These are phyloP conservation scores for Spathaspora girioi DNA, from an alignment of 805 yeast species.

Conservation along the genomic window DNA sequence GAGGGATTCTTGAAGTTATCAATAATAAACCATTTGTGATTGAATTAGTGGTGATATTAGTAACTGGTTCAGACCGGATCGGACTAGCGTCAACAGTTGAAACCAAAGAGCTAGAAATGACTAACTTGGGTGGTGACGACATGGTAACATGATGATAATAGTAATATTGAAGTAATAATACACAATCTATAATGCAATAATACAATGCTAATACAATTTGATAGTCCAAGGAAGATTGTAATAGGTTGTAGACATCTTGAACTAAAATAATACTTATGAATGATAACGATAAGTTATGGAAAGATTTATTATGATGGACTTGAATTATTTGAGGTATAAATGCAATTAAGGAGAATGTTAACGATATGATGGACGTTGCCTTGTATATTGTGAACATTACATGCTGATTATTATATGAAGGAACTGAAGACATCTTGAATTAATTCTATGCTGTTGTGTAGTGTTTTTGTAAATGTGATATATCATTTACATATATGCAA, in stretches of 20 bases:
- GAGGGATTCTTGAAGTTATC: slow-evolving; percentile 32
- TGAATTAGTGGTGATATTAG: slow-evolving; percentile 5
- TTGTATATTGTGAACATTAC: slow-evolving; percentile 8
- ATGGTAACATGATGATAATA: slow-evolving; percentile 44
- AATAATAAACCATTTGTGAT: slow-evolving; percentile 19
- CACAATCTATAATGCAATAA: slow-evolving; percentile 67
- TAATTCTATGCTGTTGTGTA: too few species aligned
- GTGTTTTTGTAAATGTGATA: too few species aligned
- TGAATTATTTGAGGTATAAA: slow-evolving; percentile 63
- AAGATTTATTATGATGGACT: not conserved
- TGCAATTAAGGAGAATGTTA: slow-evolving; percentile 65
- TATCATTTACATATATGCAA: too few species aligned
- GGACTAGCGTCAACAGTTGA: not conserved
- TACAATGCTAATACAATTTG: slow-evolving; percentile 71
- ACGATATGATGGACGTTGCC: slow-evolving; percentile 26
- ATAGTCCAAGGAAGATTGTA: slow-evolving; percentile 55
- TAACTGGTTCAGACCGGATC: not conserved
- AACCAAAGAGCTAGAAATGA: not conserved
- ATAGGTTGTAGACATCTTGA: not conserved
- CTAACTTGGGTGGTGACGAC: not conserved
- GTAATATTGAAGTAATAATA: slow-evolving; percentile 67
- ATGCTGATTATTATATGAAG: not conserved
- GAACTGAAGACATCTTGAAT: not conserved
- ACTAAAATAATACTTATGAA: not conserved
- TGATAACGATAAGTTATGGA: not conserved